A percentile compares a stretch with the other conserved stretches of the same genome.
These are phyloP conservation scores for Alternaria consortialis DNA, from an alignment of 2,329 filamentous ascomycete species.

Conservation along the genomic window DNA sequence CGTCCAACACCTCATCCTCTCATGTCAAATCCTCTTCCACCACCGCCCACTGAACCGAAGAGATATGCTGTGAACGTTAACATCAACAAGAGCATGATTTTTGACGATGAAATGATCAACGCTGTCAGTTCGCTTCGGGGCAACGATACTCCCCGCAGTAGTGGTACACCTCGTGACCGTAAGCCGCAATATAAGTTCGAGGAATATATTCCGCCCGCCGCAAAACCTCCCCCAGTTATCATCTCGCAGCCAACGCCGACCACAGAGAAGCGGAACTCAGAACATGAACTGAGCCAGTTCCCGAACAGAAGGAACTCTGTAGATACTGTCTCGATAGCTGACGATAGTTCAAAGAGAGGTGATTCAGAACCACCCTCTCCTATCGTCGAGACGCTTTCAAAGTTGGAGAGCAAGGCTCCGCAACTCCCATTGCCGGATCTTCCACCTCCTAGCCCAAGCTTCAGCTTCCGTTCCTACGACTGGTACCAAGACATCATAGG, in stretches of 20 bases:
- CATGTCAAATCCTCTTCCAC: slow-evolving; percentile 24
- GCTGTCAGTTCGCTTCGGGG: slow-evolving; percentile 22
- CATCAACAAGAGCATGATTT: slow-evolving; percentile 42
- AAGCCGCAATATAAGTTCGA: slow-evolving; percentile 35
- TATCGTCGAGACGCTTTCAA: slow-evolving; percentile 22
- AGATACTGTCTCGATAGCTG: slow-evolving; percentile 11
- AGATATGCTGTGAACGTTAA: slow-evolving; percentile 38
- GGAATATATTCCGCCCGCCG: slow-evolving; percentile 32
- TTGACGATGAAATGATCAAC: slow-evolving; percentile 36
- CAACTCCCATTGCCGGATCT: slow-evolving; percentile 30
- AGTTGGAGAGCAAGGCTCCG: slow-evolving; percentile 20
- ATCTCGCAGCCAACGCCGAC: slow-evolving; percentile 12
- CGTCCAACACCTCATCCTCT: slow-evolving; percentile 23
- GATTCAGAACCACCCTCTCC: slow-evolving; percentile 8
- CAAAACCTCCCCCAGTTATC: slow-evolving; percentile 14
- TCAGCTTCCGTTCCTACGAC: slow-evolving; percentile 38
- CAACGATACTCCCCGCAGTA: slow-evolving; percentile 19
- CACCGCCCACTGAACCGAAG: slow-evolving; percentile 26
- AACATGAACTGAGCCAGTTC: slow-evolving; percentile 31
- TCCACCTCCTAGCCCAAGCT: slow-evolving; percentile 33
- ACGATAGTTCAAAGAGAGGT: slow-evolving; percentile 9
- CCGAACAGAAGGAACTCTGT: slow-evolving; percentile 16
- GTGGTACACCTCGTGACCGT: slow-evolving; percentile 26
- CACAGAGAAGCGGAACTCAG: slow-evolving; percentile 19
- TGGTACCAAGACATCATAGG: slow-evolving; percentile 42